Base-by-base conservation (phyloP, 441 rosid genomes). In the Gossypium gossypioides region DNA sequence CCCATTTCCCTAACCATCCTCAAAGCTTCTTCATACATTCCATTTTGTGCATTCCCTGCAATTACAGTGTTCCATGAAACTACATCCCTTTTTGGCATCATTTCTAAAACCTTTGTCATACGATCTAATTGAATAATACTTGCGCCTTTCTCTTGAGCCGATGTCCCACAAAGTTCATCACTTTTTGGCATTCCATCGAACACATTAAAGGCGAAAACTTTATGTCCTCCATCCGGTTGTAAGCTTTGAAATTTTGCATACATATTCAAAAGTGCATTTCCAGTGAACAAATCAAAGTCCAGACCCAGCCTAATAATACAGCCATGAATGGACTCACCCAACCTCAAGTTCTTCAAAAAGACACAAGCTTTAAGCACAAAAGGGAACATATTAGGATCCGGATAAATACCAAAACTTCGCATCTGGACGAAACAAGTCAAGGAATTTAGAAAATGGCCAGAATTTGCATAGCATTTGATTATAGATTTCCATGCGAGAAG, bases 181-280 rank as follows among this genome's bases (percentile, higher is more conserved):
- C 78, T 76, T 2, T 71, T 66, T 25, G 86, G 77, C 82, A 85
- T 87, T 83, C 68, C 79, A 29, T 76, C 86, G 57, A 83, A 56
- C 82, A 74, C 34, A 8, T 74, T 76, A 6, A 37, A 40, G 3
- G 51, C 80, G 6, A 42, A 3, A 37, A 21, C 40, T 62, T 54
- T 22, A 18, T 3, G 15, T 37, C 68, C 68, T 9, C 10, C 34
- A 25, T 22, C 19, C 57, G 3, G 5, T 15, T 21, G 74, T 51
- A 18, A 24, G 0, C 8, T 54, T 66, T 65, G 83, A 68, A 82
- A 76, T 66, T 84, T 88, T 0, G 90, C 85, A 5, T 93, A 89
- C 97, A 93, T 88, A 81, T 85, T 91, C 91, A 93, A 80, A 2
- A 93, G 85, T 10, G 97, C 96, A 85, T 93, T 93, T 6, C 86